Evolutionary conservation across 176 grass and related monocot genomes (phyloP).

Genomic region (Cocos nucifera): DNA sequence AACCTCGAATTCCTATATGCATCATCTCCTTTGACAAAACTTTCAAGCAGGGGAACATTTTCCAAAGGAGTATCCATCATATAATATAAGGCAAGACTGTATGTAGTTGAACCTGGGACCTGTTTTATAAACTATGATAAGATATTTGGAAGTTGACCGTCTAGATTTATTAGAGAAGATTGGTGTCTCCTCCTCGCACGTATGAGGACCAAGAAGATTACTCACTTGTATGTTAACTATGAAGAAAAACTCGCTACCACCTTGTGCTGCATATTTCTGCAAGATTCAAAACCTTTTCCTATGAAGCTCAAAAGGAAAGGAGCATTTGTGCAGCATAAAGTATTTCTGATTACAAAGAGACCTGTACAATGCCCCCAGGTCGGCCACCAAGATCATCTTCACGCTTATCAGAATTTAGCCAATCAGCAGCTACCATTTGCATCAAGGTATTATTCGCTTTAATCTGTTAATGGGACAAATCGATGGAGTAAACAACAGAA

Average conservation of each 20-base stretch:
- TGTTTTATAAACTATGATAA: conserved; percentile 5
- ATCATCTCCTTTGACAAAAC: conserved; percentile 89
- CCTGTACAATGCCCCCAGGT: conserved; percentile 18
- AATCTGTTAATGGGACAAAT: not conserved
- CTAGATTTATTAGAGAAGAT: too few relatives aligned
- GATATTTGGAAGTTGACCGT: not conserved
- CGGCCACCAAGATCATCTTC: conserved; percentile 23
- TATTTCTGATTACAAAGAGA: conserved; percentile 1
- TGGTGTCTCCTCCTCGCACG: not conserved
- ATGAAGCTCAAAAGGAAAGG: too few relatives aligned
- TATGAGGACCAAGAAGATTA: conserved; percentile 7
- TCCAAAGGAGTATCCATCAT: conserved; percentile 88
- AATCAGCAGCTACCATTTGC: conserved; percentile 28
- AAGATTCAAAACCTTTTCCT: conserved; percentile 7
- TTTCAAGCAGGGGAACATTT: conserved; percentile 77
- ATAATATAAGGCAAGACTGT: conserved; percentile 93
- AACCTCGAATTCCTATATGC: conserved; percentile 96
- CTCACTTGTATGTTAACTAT: conserved; percentile 91
- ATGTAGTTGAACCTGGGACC: conserved; percentile 89
- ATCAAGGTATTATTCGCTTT: conserved; percentile 21
- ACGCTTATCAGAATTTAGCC: conserved; percentile 23
- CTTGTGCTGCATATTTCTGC: conserved; percentile 87
- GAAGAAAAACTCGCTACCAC: conserved; percentile 83
- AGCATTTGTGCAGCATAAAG: not conserved
- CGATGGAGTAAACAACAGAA: not conserved